A percentile compares a stretch with the other conserved stretches of the same genome.
These are phyloP conservation scores for Sequoiadendron giganteum DNA, from an alignment of 75 land plant species.

Conservation along the genomic window DNA sequence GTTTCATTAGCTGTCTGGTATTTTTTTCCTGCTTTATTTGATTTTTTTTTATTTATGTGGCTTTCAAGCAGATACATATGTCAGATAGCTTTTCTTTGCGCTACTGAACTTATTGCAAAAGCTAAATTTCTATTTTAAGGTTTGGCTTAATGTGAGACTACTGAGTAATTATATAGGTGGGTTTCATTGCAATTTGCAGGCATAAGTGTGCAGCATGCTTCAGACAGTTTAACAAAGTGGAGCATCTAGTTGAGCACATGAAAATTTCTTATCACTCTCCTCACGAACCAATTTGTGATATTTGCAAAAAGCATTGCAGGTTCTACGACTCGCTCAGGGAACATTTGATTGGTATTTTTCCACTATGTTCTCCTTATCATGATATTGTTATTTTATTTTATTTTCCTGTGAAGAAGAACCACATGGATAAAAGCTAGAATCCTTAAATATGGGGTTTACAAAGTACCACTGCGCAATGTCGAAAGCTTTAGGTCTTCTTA, in stretches of 20 bases:
- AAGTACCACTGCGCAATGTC: no score
- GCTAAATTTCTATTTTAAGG: not conserved
- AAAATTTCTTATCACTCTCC: constrained; percentile 63
- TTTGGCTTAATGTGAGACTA: not conserved
- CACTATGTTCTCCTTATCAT: not conserved
- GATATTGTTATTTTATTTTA: no score
- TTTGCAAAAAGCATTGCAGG: constrained; percentile 71
- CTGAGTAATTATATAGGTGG: no score
- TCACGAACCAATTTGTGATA: constrained; percentile 73
- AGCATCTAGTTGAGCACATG: constrained; percentile 71
- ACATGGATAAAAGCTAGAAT: no score
- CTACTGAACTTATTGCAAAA: no score
- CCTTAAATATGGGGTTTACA: no score
- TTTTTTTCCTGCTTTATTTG: not conserved
- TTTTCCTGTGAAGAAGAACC: no score
- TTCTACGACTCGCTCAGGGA: constrained; percentile 76
- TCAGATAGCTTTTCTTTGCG: no score
- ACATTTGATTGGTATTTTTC: constrained; percentile 62
- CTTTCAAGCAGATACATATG: no score
- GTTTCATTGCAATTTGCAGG: constrained; percentile 13
- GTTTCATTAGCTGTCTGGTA: no score
- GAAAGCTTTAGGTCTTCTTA: not conserved
- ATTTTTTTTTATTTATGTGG: no score
- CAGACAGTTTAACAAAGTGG: constrained; percentile 69
- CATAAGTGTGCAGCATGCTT: no score